phyloP scores from a whole-genome alignment of 345 rosid genomes.

The Eutrema japonicum region DNA sequence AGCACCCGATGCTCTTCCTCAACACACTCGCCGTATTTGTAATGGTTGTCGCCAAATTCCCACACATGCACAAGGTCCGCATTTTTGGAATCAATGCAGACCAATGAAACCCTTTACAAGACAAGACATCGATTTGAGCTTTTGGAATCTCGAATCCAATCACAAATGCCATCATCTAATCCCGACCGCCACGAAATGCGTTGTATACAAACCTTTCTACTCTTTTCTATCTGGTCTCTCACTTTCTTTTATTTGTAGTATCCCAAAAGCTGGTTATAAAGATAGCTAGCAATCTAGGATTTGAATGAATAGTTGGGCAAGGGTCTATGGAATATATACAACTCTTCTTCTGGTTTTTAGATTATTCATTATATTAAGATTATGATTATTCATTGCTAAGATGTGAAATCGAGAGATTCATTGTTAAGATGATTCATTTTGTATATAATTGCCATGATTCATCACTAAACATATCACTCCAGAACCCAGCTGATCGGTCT shows the following conservation, averaged over 20 bases:
- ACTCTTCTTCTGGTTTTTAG: not conserved
- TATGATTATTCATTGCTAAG: conserved; percentile 9
- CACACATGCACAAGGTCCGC: conserved; percentile 90
- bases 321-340: conserved; percentile 5
- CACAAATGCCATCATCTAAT: conserved; percentile 21
- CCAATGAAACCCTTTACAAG: conserved; percentile 47
- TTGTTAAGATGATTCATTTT: not conserved
- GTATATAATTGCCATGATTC: not conserved
- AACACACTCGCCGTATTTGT: conserved; percentile 71
- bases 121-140: conserved; percentile 33
- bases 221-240: conserved; percentile 25
- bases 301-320: not conserved
- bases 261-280: conserved; percentile 15
- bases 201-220: conserved; percentile 3
- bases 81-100: conserved; percentile 85
- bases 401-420: not conserved
- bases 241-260: conserved; percentile 23
- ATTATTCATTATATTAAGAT: conserved; percentile 1
- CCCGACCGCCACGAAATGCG: conserved; percentile 14
- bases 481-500: not conserved
- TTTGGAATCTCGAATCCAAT: conserved; percentile 29
- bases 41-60: conserved; percentile 80
- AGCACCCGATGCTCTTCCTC: conserved; percentile 74
- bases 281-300: conserved; percentile 8
- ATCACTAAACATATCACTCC: too few species aligned